These are phyloP conservation scores for Kazachstania sp. DNA, from an alignment of 1,139 yeast species.

Conservation along the genomic window DNA sequence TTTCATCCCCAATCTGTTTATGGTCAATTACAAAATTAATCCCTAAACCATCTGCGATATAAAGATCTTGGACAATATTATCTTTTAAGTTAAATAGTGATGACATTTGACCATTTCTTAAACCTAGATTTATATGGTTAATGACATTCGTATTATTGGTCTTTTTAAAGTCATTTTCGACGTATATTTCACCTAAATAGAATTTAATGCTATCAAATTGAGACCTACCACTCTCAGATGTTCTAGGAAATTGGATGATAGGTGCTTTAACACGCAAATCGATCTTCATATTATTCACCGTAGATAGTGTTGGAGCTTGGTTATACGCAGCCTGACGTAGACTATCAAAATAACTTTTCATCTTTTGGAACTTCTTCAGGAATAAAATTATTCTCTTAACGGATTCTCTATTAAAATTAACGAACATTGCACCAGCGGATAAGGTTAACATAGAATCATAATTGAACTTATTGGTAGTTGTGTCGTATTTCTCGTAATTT, in stretches of 20 bases:
- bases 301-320: constrained; percentile 36
- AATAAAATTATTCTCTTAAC: constrained; percentile 58
- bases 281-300: constrained; percentile 51
- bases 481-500: constrained; percentile 72
- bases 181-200: constrained; percentile 75
- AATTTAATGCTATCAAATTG: constrained; percentile 58
- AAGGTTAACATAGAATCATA: constrained; percentile 57
- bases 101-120: constrained; percentile 58
- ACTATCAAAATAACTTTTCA: constrained; percentile 80
- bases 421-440: constrained; percentile 62
- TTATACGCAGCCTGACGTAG: constrained; percentile 81
- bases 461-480: constrained; percentile 37
- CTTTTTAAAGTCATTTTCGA: constrained; percentile 49
- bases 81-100: constrained; percentile 50
- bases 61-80: constrained; percentile 43
- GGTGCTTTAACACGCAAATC: constrained; percentile 75
- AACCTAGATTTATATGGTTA: constrained; percentile 57
- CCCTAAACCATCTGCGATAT: constrained; percentile 65
- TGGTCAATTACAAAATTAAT: constrained; percentile 54
- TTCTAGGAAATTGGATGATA: constrained; percentile 65
- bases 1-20: constrained; percentile 36
- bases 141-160: constrained; percentile 30
- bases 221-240: constrained; percentile 35
- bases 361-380: constrained; percentile 65
- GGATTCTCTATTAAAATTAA: constrained; percentile 78